These are phyloP conservation scores for Epichloe baconii DNA, from an alignment of 2,329 filamentous ascomycete species.

Conservation along the genomic window DNA sequence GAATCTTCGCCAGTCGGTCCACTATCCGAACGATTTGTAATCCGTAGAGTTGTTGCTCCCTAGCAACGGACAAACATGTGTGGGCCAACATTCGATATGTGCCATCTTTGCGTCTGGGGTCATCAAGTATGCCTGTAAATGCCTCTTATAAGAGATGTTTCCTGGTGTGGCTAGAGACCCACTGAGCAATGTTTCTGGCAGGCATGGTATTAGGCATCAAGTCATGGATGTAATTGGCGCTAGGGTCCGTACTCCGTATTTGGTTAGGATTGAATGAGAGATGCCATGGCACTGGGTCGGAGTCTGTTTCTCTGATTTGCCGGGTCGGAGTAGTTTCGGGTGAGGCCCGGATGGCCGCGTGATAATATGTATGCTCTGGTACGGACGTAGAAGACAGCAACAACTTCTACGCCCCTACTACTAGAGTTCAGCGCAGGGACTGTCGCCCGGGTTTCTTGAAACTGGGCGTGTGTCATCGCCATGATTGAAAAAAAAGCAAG, in stretches of 20 bases:
- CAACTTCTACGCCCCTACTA: slow-evolving; percentile 51
- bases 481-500: slow-evolving; percentile 11
- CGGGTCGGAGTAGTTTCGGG: slow-evolving; percentile 51
- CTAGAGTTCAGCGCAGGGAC: slow-evolving; percentile 47
- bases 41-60: slow-evolving; percentile 49
- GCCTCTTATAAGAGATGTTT: slow-evolving; percentile 46
- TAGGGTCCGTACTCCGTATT: slow-evolving; percentile 19
- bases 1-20: slow-evolving; percentile 57
- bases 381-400: slow-evolving; percentile 49
- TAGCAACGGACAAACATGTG: slow-evolving; percentile 46
- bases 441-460: slow-evolving; percentile 54
- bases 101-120: slow-evolving; percentile 51
- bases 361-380: slow-evolving; percentile 45
- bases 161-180: slow-evolving; percentile 53
- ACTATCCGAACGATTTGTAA: slow-evolving; percentile 37
- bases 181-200: slow-evolving; percentile 65
- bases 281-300: no score
- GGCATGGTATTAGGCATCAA: slow-evolving; percentile 34
- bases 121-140: slow-evolving; percentile 56
- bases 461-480: slow-evolving; percentile 40
- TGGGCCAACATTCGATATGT: slow-evolving; percentile 60
- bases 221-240: slow-evolving; percentile 49
- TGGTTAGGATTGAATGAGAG: no score
- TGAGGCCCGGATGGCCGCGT: slow-evolving; percentile 48
- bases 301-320: slow-evolving; percentile 24